phyloP scores from a whole-genome alignment of 305 asterid species.

The Fraxinus baroniana region DNA sequence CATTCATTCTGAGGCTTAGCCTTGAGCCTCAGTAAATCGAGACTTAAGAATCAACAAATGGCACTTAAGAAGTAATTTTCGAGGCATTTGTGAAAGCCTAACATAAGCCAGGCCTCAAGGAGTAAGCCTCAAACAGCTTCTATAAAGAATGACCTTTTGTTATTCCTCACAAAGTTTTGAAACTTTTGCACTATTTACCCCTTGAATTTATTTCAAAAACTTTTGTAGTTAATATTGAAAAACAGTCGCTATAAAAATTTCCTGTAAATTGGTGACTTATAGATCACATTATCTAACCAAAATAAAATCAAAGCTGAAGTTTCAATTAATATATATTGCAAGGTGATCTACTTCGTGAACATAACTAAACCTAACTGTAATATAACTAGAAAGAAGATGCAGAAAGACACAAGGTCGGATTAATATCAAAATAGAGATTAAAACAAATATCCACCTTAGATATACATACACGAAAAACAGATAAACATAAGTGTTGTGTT shows the following conservation, averaged over 20 bases:
- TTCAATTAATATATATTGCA: neutral
- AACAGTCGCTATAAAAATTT: neutral
- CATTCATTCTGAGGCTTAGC: neutral
- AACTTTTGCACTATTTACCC: neutral
- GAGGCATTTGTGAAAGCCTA: neutral
- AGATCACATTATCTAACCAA: neutral
- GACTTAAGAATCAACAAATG: neutral
- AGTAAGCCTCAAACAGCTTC: neutral
- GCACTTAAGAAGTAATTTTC: neutral
- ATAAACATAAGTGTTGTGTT: neutral
- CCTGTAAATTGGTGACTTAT: neutral
- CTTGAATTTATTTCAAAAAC: neutral
- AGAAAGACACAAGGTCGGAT: neutral
- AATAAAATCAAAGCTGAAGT: neutral
- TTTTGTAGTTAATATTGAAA: neutral
- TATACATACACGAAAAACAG: neutral
- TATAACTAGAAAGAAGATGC: neutral
- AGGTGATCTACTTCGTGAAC: neutral
- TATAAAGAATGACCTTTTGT: neutral
- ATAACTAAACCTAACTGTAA: neutral
- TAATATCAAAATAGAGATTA: neutral
- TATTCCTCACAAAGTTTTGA: neutral
- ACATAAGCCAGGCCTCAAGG: neutral
- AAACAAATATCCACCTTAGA: neutral
- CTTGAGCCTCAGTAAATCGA: neutral